Conservation (phyloP, 2,329 filamentous ascomycete species). For the Nemania sp. region DNA sequence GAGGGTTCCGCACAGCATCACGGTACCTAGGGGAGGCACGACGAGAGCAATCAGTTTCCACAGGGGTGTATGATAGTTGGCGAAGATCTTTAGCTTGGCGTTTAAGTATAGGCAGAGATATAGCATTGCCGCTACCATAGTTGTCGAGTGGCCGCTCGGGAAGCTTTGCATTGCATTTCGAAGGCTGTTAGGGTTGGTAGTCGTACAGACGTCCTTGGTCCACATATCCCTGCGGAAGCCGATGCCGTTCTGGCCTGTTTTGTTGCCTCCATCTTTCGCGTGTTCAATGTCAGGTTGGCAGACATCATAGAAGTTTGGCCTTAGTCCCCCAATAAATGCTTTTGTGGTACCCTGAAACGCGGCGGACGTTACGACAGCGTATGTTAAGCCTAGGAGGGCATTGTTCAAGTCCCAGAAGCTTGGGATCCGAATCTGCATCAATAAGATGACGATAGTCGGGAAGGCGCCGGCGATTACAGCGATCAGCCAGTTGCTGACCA, state of each 20-base stretch:
- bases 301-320: conserved; percentile 73
- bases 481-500: conserved; percentile 34
- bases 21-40: conserved; percentile 69
- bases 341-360: conserved; percentile 77
- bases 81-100: conserved; percentile 77
- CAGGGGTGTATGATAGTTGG: conserved; percentile 73
- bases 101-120: conserved; percentile 77
- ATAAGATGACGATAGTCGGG: conserved; percentile 68
- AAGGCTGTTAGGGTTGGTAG: conserved; percentile 63
- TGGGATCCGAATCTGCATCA: conserved; percentile 68
- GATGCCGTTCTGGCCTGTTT: conserved; percentile 48
- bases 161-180: conserved; percentile 74
- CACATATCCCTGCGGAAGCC: conserved; percentile 73
- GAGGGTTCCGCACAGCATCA: conserved; percentile 69
- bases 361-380: conserved; percentile 68
- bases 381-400: conserved; percentile 70
- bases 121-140: conserved; percentile 72
- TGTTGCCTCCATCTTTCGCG: conserved; percentile 40
- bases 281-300: conserved; percentile 69
- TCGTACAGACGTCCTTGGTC: conserved; percentile 71
- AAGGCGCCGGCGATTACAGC: conserved; percentile 61
- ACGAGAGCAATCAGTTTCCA: conserved; percentile 74
- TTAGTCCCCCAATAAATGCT: conserved; percentile 72
- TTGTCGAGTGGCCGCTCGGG: conserved; percentile 75
- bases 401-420: conserved; percentile 72